Conservation (phyloP, 441 rosid genomes). For the Melastoma candidum region DNA sequence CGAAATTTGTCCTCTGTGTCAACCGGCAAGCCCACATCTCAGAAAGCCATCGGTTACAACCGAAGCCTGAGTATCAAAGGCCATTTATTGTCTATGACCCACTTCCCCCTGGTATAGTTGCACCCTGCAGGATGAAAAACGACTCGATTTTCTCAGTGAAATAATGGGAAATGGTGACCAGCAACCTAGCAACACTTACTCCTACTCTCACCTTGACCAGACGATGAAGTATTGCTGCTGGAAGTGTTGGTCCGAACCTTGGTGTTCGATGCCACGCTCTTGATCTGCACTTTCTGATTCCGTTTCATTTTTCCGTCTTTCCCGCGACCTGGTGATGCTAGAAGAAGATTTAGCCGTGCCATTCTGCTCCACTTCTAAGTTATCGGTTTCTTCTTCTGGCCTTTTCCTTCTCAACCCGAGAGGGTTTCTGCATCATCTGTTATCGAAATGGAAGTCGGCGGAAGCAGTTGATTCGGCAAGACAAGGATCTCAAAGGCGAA, state of each 20-base stretch:
- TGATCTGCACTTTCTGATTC: constrained; percentile 11
- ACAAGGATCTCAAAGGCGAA: too few species aligned
- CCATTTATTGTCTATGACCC: constrained; percentile 62
- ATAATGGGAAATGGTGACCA: neutral
- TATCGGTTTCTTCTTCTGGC: constrained; percentile 2
- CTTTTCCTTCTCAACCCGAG: constrained; percentile 10
- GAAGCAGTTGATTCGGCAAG: too few species aligned
- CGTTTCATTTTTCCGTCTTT: constrained; percentile 7
- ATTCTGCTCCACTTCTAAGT: constrained; percentile 12
- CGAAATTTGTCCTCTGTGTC: constrained; percentile 82
- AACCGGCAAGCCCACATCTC: constrained; percentile 85
- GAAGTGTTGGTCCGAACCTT: constrained; percentile 6
- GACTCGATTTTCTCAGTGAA: constrained; percentile 4
- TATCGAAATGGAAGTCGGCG: neutral
- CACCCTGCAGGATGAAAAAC: constrained; percentile 38
- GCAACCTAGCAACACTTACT: neutral
- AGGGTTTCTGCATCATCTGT: constrained; percentile 8
- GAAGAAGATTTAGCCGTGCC: constrained; percentile 4
- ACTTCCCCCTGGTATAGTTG: constrained; percentile 75
- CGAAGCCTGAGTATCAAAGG: constrained; percentile 75
- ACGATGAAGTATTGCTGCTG: constrained; percentile 11
- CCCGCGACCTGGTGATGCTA: constrained; percentile 6
- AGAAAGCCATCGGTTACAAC: constrained; percentile 86
- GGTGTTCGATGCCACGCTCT: constrained; percentile 10
- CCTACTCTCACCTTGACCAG: constrained; percentile 11